phyloP scores from a whole-genome alignment of 345 rosid genomes.

The Eutrema yunnanense region DNA sequence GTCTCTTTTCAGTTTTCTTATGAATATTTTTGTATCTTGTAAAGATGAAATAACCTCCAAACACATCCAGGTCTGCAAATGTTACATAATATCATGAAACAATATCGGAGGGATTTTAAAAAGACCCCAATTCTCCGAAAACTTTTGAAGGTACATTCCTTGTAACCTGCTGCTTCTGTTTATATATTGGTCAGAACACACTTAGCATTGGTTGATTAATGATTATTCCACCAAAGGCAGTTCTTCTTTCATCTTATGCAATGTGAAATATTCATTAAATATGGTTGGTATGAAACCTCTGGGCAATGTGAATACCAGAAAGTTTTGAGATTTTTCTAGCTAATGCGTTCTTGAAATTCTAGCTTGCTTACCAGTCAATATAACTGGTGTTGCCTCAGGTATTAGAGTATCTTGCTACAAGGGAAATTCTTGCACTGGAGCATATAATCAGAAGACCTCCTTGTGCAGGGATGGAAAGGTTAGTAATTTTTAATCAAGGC shows the following conservation, averaged over 20 bases:
- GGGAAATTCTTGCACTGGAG: conserved; percentile 70
- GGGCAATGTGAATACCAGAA: conserved; percentile 1
- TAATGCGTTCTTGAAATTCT: background rate
- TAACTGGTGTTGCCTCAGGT: conserved; percentile 46
- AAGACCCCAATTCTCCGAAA: conserved; percentile 96
- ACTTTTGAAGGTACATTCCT: conserved; percentile 73
- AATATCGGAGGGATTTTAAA: conserved; percentile 78
- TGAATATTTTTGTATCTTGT: conserved; percentile 2
- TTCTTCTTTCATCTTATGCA: background rate
- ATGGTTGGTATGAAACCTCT: background rate
- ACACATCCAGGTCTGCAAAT: conserved; percentile 72
- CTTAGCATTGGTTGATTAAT: background rate
- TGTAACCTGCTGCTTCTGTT: conserved; percentile 6
- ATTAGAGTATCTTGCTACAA: conserved; percentile 74
- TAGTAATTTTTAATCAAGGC: background rate
- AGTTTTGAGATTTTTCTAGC: background rate
- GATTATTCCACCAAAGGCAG: conserved; percentile 6
- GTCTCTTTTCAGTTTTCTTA: background rate
- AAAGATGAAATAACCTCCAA: conserved; percentile 16
- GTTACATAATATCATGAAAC: conserved; percentile 97
- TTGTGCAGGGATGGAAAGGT: conserved; percentile 93
- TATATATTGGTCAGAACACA: background rate
- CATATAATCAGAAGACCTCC: conserved; percentile 85
- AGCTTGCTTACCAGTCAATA: conserved; percentile 2
- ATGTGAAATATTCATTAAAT: background rate